Evolutionary conservation across 768 basidiomycete genomes (phyloP).

Genomic region (Suillus spraguei): DNA sequence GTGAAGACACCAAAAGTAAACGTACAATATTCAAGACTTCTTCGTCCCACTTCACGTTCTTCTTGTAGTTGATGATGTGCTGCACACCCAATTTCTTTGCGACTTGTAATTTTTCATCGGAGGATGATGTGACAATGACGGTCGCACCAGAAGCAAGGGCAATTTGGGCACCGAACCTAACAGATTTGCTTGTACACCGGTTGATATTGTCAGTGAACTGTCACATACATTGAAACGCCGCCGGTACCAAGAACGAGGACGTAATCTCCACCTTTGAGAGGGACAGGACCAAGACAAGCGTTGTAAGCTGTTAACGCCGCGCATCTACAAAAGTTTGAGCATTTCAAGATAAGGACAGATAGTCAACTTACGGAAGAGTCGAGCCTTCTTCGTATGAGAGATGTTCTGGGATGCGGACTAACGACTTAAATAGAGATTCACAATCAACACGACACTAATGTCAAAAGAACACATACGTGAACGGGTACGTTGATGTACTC

Average conservation of each 20-base stretch:
- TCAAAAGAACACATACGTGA: constrained; percentile 31
- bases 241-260: constrained; percentile 61
- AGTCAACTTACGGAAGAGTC: constrained; percentile 52
- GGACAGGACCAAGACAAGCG: constrained; percentile 49
- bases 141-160: constrained; percentile 63
- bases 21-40: constrained; percentile 49
- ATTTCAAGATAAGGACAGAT: background rate
- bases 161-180: constrained; percentile 59
- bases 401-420: constrained; percentile 56
- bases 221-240: constrained; percentile 53
- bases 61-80: constrained; percentile 65
- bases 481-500: constrained; percentile 56
- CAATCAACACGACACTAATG: background rate
- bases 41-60: constrained; percentile 57
- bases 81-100: constrained; percentile 54
- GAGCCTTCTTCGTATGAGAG: constrained; percentile 66
- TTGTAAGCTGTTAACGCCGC: constrained; percentile 70
- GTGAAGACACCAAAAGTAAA: constrained; percentile 1
- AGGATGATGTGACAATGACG: constrained; percentile 69
- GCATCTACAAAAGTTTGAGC: constrained; percentile 36
- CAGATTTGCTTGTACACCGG: constrained; percentile 11
- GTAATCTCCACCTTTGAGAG: constrained; percentile 59
- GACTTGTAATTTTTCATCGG: constrained; percentile 60
- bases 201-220: too few relatives aligned
- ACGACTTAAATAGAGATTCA: constrained; percentile 32